A percentile compares a stretch with the other conserved stretches of the same genome.
phyloP scores from a whole-genome alignment of 805 yeast species.

The Candida takata region DNA sequence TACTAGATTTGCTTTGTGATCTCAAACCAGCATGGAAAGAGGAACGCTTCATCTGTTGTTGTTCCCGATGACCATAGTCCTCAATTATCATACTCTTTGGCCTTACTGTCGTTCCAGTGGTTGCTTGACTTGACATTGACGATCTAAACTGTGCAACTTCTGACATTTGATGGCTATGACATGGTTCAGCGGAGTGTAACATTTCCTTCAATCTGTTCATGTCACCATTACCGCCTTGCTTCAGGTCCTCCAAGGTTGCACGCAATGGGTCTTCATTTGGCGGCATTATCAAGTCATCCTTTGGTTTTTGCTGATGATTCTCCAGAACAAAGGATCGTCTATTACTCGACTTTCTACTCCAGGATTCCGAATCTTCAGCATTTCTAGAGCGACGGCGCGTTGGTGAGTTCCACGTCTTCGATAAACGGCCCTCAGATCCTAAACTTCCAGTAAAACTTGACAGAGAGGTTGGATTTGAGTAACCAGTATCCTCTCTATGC shows the following conservation, averaged over 20 bases:
- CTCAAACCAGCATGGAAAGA: slow-evolving; percentile 24
- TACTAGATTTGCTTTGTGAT: slow-evolving; percentile 19
- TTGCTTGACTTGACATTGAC: slow-evolving; percentile 16
- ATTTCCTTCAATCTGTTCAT: slow-evolving; percentile 31
- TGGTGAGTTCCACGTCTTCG: slow-evolving; percentile 26
- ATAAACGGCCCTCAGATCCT: slow-evolving; percentile 16
- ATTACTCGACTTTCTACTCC: slow-evolving; percentile 10
- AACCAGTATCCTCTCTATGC: slow-evolving; percentile 19
- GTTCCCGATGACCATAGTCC: slow-evolving; percentile 6
- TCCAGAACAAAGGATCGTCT: slow-evolving; percentile 23
- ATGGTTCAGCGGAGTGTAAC: slow-evolving; percentile 14
- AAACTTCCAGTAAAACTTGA: slow-evolving; percentile 23
- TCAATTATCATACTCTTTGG: slow-evolving; percentile 23
- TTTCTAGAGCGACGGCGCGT: slow-evolving; percentile 23
- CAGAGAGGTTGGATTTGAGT: slow-evolving; percentile 24
- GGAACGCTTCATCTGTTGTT: slow-evolving; percentile 14
- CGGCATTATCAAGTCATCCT: slow-evolving; percentile 9
- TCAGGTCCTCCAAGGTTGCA: slow-evolving; percentile 42
- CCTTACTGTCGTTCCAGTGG: slow-evolving; percentile 17
- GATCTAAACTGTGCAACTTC: slow-evolving; percentile 16
- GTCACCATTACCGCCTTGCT: slow-evolving; percentile 36
- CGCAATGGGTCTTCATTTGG: slow-evolving; percentile 40
- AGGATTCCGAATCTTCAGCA: slow-evolving; percentile 13
- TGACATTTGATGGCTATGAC: slow-evolving; percentile 1
- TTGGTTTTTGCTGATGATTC: slow-evolving; percentile 3